Conservation (phyloP, 208 protist species). For the Leishmania martiniquensis region DNA sequence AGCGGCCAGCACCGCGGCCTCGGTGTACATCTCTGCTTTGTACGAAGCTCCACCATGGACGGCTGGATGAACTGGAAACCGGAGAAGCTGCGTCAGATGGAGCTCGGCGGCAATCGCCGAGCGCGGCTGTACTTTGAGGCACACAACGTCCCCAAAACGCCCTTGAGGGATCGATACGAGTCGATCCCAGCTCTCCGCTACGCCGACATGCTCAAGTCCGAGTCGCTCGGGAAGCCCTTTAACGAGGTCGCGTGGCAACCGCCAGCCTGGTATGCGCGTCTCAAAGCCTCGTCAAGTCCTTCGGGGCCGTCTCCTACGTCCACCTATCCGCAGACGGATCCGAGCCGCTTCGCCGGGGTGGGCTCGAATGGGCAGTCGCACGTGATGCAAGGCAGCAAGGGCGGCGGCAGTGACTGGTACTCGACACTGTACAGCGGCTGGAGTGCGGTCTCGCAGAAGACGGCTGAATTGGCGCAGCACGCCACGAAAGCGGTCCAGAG, state of each 20-base stretch:
- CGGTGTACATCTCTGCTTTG: conserved; percentile 94
- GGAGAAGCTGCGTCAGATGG: conserved; percentile 90
- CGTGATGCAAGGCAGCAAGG: background rate
- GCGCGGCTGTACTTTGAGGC: conserved; percentile 88
- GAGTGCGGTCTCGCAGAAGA: conserved; percentile 63
- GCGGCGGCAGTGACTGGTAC: conserved; percentile 54
- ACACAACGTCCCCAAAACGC: conserved; percentile 60
- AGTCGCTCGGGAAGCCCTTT: conserved; percentile 72
- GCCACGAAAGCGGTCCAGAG: conserved; percentile 60
- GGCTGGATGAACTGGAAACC: conserved; percentile 91
- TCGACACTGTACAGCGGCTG: conserved; percentile 57
- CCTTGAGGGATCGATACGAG: conserved; percentile 77
- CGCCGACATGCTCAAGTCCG: conserved; percentile 78
- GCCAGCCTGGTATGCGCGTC: conserved; percentile 77
- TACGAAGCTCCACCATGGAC: conserved; percentile 94
- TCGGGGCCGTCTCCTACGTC: conserved; percentile 6
- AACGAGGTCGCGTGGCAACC: conserved; percentile 74
- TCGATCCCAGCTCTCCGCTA: conserved; percentile 84
- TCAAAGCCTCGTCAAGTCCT: conserved; percentile 30
- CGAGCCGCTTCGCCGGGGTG: conserved; percentile 59
- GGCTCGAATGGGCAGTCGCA: conserved; percentile 33
- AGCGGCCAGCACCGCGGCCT: conserved; percentile 92
- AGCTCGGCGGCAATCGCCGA: conserved; percentile 89
- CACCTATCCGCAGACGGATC: conserved; percentile 49
- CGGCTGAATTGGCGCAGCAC: conserved; percentile 60